A percentile compares a stretch with the other conserved stretches of the same genome.
Evolutionary conservation across 202 grass and related monocot species (phyloP).

Genomic region (Digitaria exilis): DNA sequence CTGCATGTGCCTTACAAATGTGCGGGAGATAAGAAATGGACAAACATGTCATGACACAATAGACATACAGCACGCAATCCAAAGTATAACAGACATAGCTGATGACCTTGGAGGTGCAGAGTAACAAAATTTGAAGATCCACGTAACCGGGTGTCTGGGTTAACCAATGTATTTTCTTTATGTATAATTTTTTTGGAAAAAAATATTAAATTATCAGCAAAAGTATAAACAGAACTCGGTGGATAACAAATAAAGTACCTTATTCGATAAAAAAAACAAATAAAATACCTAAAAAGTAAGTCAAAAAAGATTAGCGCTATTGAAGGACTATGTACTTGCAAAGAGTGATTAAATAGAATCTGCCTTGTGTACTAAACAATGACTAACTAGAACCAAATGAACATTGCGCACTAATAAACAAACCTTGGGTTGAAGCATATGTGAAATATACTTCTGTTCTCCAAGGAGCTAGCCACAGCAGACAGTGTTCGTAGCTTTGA

Average conservation of each 20-base stretch:
- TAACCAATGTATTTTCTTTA: not conserved
- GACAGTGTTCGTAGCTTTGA: conserved; percentile 45
- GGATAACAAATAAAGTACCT: no score
- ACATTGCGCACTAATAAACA: conserved; percentile 7
- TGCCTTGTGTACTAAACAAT: not conserved
- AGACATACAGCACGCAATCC: not conserved
- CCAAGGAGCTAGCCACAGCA: conserved; percentile 55
- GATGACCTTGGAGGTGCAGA: not conserved
- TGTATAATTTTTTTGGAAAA: no score
- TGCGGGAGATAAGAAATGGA: not conserved
- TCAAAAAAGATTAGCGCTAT: no score
- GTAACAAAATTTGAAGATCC: conserved; percentile 10
- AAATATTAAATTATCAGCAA: no score
- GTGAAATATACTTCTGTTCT: conserved; percentile 62
- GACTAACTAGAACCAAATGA: not conserved
- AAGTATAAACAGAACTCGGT: not conserved
- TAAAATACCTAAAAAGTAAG: not conserved
- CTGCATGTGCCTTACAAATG: not conserved
- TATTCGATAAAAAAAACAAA: no score
- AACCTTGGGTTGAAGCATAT: conserved; percentile 90
- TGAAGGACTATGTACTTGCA: no score
- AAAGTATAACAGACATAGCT: not conserved
- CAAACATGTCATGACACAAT: not conserved
- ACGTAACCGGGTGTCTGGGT: not conserved
- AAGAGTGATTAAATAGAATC: not conserved